Conservation (phyloP, 805 yeast genomes). For the Candida palmyrensis region DNA sequence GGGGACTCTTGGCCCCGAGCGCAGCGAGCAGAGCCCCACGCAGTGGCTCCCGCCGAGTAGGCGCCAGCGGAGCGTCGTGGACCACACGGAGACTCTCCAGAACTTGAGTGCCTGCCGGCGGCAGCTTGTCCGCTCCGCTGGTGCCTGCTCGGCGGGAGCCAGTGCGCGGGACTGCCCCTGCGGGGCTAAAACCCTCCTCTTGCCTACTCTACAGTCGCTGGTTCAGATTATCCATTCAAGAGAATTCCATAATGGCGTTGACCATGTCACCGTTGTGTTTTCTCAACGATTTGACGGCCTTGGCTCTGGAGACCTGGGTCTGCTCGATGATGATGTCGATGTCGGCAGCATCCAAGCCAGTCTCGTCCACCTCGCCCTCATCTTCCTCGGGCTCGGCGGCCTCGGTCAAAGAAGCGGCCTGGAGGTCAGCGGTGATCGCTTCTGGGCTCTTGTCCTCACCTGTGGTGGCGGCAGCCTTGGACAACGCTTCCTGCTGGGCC, state of each 20-base stretch:
- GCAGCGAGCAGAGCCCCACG: no score
- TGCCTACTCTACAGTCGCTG: no score
- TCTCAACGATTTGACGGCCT: conserved; percentile 88
- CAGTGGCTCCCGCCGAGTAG: no score
- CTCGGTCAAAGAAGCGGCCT: conserved; percentile 55
- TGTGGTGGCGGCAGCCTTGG: conserved; percentile 38
- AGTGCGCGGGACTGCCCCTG: no score
- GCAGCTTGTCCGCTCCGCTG: no score
- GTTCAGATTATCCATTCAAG: no score
- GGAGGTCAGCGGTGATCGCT: conserved; percentile 77
- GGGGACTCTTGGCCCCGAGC: no score
- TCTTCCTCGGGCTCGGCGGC: conserved; percentile 46
- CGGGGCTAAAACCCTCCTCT: no score
- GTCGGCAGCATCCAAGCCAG: conserved; percentile 79
- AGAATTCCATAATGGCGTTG: conserved; percentile 87
- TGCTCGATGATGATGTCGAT: conserved; percentile 86
- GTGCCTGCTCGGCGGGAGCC: no score
- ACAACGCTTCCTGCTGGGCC: conserved; percentile 45
- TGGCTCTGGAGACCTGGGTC: conserved; percentile 81
- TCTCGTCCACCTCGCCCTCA: conserved; percentile 74
- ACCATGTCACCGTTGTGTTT: conserved; percentile 91
- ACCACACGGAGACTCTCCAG: no score
- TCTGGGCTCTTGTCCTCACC: conserved; percentile 61
- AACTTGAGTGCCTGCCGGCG: no score
- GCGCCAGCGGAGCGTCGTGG: no score